Evolutionary conservation across 1,139 yeast species (phyloP), one percentile per base, ranked within the genome.

Genomic region (Protomyces inundatus): DNA sequence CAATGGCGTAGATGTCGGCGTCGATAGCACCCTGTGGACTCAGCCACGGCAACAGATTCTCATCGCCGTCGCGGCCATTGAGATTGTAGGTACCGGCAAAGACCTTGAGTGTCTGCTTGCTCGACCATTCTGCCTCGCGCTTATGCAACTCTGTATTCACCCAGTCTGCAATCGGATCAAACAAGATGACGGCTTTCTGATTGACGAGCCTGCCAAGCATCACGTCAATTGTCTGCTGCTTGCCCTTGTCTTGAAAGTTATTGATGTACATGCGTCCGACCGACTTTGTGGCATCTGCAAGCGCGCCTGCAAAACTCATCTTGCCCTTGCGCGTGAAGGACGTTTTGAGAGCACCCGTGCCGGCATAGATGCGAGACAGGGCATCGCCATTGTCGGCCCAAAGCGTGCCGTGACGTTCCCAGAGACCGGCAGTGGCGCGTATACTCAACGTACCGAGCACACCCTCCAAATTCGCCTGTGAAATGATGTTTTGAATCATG

Each of bases 341-440:
- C 0, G 97, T 89, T 74, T 95, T 95, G 60, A 95, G 79, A 0
- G 98, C 98, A 73, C 93, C 91, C 0, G 98, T 95, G 5, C 98
- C 98, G 0, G 98, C 93, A 73, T 95, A 95, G 36, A 93, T 93
- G 73, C 90, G 97, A 0, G 98, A 90, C 7, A 95, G 83, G 67
- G 95, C 97, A 75, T 95, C 98, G 55, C 98, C 99, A 74, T 93
- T 91, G 74, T 95, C 97, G 0, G 98, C 99, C 98, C 98, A 95
- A 32, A 93, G 76, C 3, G 86, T 79, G 70, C 90, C 88, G 72
- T 91, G 97, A 66, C 82, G 84, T 50, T 76, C 73, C 73, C 85
- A 80, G 54, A 88, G 76, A 30, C 85, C 93, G 7, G 75, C 70
- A 1, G 56, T 30, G 9, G 62, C 51, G 36, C 54, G 56, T 7